Evolutionary conservation across 352 stramenopile species (phyloP).

Genomic region (Phytopythium oedochilum): DNA sequence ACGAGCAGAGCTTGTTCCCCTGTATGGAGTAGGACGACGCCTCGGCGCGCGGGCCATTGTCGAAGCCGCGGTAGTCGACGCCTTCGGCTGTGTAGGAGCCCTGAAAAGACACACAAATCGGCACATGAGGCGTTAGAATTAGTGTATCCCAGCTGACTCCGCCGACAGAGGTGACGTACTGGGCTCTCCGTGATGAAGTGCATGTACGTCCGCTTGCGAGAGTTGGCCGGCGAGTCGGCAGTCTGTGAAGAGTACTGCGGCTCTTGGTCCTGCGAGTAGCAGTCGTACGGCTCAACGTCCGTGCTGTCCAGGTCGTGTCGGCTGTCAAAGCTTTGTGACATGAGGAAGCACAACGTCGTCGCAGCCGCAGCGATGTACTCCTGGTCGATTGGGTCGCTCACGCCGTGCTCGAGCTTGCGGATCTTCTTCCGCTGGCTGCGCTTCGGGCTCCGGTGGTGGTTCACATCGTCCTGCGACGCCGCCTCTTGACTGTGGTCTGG

Average conservation of each 20-base stretch:
- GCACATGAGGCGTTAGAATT: not conserved
- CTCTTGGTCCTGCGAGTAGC: slow-evolving; percentile 34
- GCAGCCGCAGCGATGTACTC: slow-evolving; percentile 77
- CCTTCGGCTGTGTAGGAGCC: slow-evolving; percentile 11
- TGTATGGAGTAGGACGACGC: slow-evolving; percentile 57
- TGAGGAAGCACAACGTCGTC: slow-evolving; percentile 78
- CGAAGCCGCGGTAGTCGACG: slow-evolving; percentile 26
- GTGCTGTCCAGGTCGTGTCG: slow-evolving; percentile 41
- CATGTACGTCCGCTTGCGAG: slow-evolving; percentile 70
- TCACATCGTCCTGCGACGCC: slow-evolving; percentile 6
- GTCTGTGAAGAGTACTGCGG: not conserved
- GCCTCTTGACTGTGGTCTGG: slow-evolving; percentile 19
- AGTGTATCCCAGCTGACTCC: not conserved
- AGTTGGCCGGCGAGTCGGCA: slow-evolving; percentile 11
- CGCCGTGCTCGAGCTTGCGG: slow-evolving; percentile 31
- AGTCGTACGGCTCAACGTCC: slow-evolving; percentile 72
- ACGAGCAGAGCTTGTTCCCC: slow-evolving; percentile 76
- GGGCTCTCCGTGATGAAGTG: slow-evolving; percentile 67
- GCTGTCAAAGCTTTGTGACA: slow-evolving; percentile 78
- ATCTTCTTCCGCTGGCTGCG: slow-evolving; percentile 53
- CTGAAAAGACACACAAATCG: not conserved
- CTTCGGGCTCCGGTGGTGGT: slow-evolving; percentile 16
- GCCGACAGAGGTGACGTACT: slow-evolving; percentile 16
- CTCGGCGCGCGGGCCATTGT: slow-evolving; percentile 27
- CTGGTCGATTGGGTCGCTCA: slow-evolving; percentile 55